A percentile compares a stretch with the other conserved stretches of the same genome.
These are phyloP conservation scores for Cercospora sp. DNA, from an alignment of 2,329 filamentous ascomycete genomes.

Conservation along the genomic window DNA sequence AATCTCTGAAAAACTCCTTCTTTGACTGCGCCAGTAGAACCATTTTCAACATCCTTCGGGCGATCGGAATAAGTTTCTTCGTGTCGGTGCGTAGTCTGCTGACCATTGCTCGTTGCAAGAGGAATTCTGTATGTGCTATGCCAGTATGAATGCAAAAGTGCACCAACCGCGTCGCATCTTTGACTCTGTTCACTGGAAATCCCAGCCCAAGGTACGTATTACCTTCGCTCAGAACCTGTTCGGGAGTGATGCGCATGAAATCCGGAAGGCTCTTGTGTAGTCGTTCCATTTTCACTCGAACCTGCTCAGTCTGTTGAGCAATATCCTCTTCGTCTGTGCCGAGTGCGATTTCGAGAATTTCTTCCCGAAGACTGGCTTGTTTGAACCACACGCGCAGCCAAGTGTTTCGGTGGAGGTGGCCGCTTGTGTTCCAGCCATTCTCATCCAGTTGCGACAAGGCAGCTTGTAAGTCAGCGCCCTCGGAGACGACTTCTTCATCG, in stretches of 20 bases:
- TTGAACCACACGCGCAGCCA: constrained; percentile 50
- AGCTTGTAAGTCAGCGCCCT: constrained; percentile 44
- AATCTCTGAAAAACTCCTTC: constrained; percentile 45
- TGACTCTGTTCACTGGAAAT: constrained; percentile 18
- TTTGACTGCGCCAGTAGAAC: constrained; percentile 42
- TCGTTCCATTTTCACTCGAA: constrained; percentile 42
- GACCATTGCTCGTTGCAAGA: constrained; percentile 58
- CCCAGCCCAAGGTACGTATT: constrained; percentile 19
- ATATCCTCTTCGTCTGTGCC: constrained; percentile 44
- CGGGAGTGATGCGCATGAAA: constrained; percentile 35
- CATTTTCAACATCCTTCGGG: constrained; percentile 42
- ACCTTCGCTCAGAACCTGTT: constrained; percentile 31
- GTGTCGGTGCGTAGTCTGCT: constrained; percentile 43
- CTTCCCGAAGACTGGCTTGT: constrained; percentile 56
- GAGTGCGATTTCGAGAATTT: constrained; percentile 60
- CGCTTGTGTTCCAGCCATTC: constrained; percentile 55
- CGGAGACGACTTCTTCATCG: constrained; percentile 52
- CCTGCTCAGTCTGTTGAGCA: constrained; percentile 42
- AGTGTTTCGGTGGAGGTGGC: constrained; percentile 48
- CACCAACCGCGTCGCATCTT: constrained; percentile 33
- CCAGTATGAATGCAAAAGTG: constrained; percentile 41
- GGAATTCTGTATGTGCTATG: constrained; percentile 59
- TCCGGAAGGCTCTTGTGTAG: constrained; percentile 40
- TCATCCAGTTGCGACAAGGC: constrained; percentile 48
- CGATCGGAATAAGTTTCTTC: constrained; percentile 41